phyloP scores from a whole-genome alignment of 2,329 filamentous ascomycete genomes.

The Fusarium metavorans region DNA sequence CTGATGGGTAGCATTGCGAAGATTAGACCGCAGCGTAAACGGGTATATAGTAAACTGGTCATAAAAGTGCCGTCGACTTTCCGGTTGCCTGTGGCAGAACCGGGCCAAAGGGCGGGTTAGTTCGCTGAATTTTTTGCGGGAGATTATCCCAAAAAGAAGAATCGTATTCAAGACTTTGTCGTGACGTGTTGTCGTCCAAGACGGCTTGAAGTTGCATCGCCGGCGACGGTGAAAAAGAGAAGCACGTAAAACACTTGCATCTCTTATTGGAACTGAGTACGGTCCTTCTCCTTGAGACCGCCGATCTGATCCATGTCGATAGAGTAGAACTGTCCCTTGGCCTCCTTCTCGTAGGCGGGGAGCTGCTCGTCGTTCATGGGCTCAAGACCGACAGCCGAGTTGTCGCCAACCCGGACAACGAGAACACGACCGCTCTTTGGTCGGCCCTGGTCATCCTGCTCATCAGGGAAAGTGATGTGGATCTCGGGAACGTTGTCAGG shows the following conservation, averaged over 20 bases:
- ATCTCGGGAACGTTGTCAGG: slow-evolving; percentile 93
- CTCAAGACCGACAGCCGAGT: slow-evolving; percentile 86
- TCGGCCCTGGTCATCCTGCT: slow-evolving; percentile 88
- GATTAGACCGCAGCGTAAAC: slow-evolving; percentile 47
- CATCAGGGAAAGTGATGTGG: slow-evolving; percentile 96
- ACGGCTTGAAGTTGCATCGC: slow-evolving; percentile 43
- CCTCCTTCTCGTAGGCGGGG: slow-evolving; percentile 89
- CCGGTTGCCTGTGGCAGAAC: slow-evolving; percentile 30
- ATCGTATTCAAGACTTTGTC: slow-evolving; percentile 40
- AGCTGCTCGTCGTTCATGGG: slow-evolving; percentile 84
- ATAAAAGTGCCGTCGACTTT: slow-evolving; percentile 39
- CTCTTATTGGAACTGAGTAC: slow-evolving; percentile 52
- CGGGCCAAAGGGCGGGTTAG: slow-evolving; percentile 35
- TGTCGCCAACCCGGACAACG: slow-evolving; percentile 90
- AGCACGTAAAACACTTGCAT: slow-evolving; percentile 19
- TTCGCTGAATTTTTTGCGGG: slow-evolving; percentile 34
- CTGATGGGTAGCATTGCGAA: slow-evolving; percentile 45
- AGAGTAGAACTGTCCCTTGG: slow-evolving; percentile 85
- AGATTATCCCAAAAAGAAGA: slow-evolving; percentile 22
- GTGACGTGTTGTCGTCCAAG: slow-evolving; percentile 41
- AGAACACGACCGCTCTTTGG: slow-evolving; percentile 88
- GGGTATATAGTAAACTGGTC: slow-evolving; percentile 47
- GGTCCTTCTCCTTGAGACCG: slow-evolving; percentile 90
- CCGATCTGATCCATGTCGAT: slow-evolving; percentile 96
- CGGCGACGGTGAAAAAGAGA: slow-evolving; percentile 38